Evolutionary conservation across 495 filamentous ascomycete genomes (phyloP).

Genomic region (Penicillium longicatenatum): DNA sequence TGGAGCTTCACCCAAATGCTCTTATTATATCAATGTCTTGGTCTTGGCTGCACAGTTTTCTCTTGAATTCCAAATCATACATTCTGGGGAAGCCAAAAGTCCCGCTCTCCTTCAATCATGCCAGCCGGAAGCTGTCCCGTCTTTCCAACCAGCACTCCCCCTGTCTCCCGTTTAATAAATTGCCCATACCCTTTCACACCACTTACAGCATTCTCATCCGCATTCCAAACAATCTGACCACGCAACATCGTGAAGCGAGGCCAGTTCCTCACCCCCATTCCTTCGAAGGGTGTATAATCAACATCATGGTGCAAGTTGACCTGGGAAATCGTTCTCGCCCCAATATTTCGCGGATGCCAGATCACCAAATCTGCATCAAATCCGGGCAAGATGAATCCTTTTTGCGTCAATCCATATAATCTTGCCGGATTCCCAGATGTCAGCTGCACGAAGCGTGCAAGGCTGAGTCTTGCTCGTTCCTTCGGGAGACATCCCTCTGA

Average conservation of each 20-base stretch:
- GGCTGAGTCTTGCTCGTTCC: neutral
- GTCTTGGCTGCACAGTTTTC: too few relatives aligned
- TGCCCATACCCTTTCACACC: conserved; percentile 48
- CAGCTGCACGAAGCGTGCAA: conserved; percentile 8
- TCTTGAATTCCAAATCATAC: neutral
- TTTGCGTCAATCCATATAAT: conserved; percentile 7
- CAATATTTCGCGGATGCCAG: conserved; percentile 4
- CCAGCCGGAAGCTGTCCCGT: conserved; percentile 5
- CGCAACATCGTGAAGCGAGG: conserved; percentile 61
- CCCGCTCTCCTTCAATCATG: conserved; percentile 8
- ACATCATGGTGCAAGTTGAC: conserved; percentile 9
- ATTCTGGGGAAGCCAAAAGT: conserved; percentile 5
- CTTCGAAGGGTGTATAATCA: conserved; percentile 13
- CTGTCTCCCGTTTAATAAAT: conserved; percentile 49
- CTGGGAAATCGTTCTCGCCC: neutral
- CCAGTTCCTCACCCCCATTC: conserved; percentile 47
- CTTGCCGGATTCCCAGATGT: conserved; percentile 11
- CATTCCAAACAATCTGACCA: conserved; percentile 57
- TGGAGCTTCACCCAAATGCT: too few relatives aligned
- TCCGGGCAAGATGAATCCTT: conserved; percentile 8
- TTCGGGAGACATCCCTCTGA: conserved; percentile 9
- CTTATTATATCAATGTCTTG: too few relatives aligned
- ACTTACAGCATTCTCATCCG: conserved; percentile 50
- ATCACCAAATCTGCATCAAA: conserved; percentile 13
- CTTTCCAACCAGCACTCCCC: conserved; percentile 7